Evolutionary conservation across 192 early-diverging fungal genomes (phyloP).

Genomic region (Umbelopsis vinacea): DNA sequence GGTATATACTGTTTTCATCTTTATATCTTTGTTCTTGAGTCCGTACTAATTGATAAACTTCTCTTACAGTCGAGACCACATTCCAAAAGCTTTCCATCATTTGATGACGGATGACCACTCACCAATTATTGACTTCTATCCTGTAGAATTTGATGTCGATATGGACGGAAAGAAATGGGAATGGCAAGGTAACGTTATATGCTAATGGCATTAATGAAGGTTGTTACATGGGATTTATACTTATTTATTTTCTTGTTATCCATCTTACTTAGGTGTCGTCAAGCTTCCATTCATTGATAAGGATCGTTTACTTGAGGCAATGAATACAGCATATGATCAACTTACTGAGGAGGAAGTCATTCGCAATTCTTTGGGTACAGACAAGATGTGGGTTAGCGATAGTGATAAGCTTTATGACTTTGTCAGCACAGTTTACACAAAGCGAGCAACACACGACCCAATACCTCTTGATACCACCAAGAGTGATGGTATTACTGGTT

Average conservation of each 20-base stretch:
- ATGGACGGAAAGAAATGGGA: constrained; percentile 94
- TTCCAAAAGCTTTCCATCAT: constrained; percentile 66
- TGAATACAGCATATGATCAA: constrained; percentile 64
- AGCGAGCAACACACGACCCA: constrained; percentile 43
- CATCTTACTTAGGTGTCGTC: constrained; percentile 68
- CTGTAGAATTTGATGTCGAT: constrained; percentile 86
- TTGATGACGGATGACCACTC: constrained; percentile 85
- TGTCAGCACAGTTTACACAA: constrained; percentile 55
- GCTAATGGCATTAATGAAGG: too few species aligned
- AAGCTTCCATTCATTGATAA: constrained; percentile 96
- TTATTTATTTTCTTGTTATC: neutral
- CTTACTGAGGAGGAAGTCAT: constrained; percentile 72
- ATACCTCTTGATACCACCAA: constrained; percentile 55
- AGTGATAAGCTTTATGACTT: constrained; percentile 65
- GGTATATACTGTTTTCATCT: constrained; percentile 26
- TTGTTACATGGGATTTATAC: neutral
- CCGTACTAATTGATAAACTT: neutral
- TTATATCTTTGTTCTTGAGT: neutral
- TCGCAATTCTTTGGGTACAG: constrained; percentile 75
- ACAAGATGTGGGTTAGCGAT: constrained; percentile 61
- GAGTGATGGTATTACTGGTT: constrained; percentile 62
- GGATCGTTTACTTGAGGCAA: constrained; percentile 72
- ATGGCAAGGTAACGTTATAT: constrained; percentile 77
- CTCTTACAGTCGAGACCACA: constrained; percentile 56
- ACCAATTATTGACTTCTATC: constrained; percentile 96